Evolutionary conservation across 1,139 yeast species (phyloP), one percentile per base, ranked within the genome.

Genomic region (Taphrina flavorubra): DNA sequence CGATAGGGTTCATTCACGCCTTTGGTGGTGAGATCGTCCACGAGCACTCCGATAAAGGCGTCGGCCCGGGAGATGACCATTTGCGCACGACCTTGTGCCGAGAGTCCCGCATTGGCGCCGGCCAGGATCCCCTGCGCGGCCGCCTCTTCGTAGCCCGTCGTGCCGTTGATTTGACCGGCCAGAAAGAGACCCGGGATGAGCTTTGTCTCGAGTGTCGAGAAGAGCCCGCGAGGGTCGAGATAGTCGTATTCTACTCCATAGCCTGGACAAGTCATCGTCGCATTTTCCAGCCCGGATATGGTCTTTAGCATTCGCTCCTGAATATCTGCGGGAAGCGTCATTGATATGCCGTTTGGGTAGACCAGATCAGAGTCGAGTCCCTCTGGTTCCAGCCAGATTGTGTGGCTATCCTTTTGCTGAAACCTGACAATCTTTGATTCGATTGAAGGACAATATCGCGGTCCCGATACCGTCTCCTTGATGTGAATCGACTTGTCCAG

Each of bases 81-180:
- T 0, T 86, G 84, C 31, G 64, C 66, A n/a, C 66, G 49, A 0
- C 80, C 81, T 5, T 81, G 81, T 36, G 87, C 80, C 0, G 79
- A 67, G n/a, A 79, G 71, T 0, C 92, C 94, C 0, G 99, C 98
- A 77, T 95, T 95, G 51, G 92, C 88, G 6, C 99, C 99, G 0
- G 99, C 99, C 63, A 95, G 80, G 69, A 92, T 84, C 0, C 99
- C 99, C 53, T 70, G 72, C 0, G 98, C 88, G 1, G 97, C 97
- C 0, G 99, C 99, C 77, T 95, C 99, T 79, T 95, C 99, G 75
- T 95, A 95, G 0, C 99, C 99, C 0, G 99, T 95, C 0, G 99
- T 95, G 57, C 99, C 99, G 76, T 95, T 95, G 56, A 95, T 95
- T 78, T 95, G 99, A 0, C 99, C 99, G 0, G 99, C 99, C 67